phyloP scores from a whole-genome alignment of 2,329 filamentous ascomycete species.

The Aspergillus transmontanensis region DNA sequence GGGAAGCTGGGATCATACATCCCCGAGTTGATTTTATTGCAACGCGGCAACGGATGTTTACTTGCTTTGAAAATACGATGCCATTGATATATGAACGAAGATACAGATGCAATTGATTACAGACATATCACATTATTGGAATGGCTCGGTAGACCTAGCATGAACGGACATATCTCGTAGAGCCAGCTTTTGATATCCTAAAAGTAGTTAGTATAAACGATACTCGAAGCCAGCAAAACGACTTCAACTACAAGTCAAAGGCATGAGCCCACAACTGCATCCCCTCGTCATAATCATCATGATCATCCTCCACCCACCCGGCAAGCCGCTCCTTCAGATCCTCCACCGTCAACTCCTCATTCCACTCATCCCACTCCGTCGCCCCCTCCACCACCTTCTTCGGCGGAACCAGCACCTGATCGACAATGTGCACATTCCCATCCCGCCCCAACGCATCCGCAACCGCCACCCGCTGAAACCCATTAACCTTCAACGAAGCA shows the following conservation, averaged over 20 bases:
- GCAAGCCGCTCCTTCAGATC: slow-evolving; percentile 24
- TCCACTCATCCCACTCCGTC: slow-evolving; percentile 8
- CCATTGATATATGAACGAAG: slow-evolving; percentile 12
- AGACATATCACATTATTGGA: slow-evolving; percentile 11
- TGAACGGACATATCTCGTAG: not conserved
- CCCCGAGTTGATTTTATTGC: not conserved
- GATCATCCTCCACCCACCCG: slow-evolving; percentile 14
- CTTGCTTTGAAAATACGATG: slow-evolving; percentile 12
- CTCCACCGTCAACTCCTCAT: slow-evolving; percentile 21
- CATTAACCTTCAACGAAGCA: slow-evolving; percentile 75
- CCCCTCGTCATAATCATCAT: not conserved
- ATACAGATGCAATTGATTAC: slow-evolving; percentile 14
- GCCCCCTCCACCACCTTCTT: slow-evolving; percentile 44
- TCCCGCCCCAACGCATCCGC: slow-evolving; percentile 74
- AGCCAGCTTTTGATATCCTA: not conserved
- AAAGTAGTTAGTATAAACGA: not conserved
- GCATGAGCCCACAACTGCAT: not conserved
- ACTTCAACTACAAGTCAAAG: slow-evolving; percentile 6
- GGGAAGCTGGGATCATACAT: not conserved
- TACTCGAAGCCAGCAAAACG: not conserved
- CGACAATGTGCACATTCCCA: slow-evolving; percentile 79
- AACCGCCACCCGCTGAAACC: slow-evolving; percentile 64
- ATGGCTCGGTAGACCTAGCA: not conserved
- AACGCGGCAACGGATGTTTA: slow-evolving; percentile 1
- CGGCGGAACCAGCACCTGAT: slow-evolving; percentile 75